A percentile compares a stretch with the other conserved stretches of the same genome.
Evolutionary conservation across 805 yeast genomes (phyloP).

Genomic region (Ogataea polymorpha): DNA sequence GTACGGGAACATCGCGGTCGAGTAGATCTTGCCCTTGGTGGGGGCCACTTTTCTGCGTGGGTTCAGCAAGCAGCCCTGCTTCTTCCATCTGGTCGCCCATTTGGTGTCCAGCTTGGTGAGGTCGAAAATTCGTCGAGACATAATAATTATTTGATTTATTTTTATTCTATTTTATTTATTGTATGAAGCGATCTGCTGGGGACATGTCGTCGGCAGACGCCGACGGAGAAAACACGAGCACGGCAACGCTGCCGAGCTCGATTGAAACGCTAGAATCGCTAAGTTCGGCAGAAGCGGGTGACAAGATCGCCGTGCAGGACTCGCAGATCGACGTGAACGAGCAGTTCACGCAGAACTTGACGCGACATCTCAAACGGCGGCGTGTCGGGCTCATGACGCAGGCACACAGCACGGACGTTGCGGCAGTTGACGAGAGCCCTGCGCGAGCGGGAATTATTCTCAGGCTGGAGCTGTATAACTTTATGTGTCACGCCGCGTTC

Average conservation of each 20-base stretch:
- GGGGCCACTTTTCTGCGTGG: conserved; percentile 26
- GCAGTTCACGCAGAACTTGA: conserved; percentile 30
- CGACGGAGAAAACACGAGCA: neutral
- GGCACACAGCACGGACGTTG: conserved; percentile 12
- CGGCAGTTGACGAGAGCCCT: conserved; percentile 26
- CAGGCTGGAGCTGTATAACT: conserved; percentile 61
- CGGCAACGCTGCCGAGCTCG: neutral
- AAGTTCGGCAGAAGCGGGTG: conserved; percentile 5
- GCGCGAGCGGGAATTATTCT: conserved; percentile 67
- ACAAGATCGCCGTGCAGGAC: conserved; percentile 18
- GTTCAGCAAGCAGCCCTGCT: conserved; percentile 24
- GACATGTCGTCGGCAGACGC: conserved; percentile 3
- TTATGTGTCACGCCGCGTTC: conserved; percentile 88
- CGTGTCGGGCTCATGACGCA: conserved; percentile 25
- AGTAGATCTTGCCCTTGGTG: conserved; percentile 43
- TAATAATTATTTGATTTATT: neutral
- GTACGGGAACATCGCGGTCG: conserved; percentile 90
- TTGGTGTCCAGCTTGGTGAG: conserved; percentile 43
- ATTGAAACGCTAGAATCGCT: conserved; percentile 1
- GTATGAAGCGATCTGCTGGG: conserved; percentile 8
- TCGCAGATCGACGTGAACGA: conserved; percentile 25
- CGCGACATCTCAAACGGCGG: conserved; percentile 20
- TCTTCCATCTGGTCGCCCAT: conserved; percentile 51
- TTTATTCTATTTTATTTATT: neutral
- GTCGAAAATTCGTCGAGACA: conserved; percentile 17